phyloP scores from a whole-genome alignment of 225 moss, liverwort and hornwort species.

The Pseudoscleropodium purum region DNA sequence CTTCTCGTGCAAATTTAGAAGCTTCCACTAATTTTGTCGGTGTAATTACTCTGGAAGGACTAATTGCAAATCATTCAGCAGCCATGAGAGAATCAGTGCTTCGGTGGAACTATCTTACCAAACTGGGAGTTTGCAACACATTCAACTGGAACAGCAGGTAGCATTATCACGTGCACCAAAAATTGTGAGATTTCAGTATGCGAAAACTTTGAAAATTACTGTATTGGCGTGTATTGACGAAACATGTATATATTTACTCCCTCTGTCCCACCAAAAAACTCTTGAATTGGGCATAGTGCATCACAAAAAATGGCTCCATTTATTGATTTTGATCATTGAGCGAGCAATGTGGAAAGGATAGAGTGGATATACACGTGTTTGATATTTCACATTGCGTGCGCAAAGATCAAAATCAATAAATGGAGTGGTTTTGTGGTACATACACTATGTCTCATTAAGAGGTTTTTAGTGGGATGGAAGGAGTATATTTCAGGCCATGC shows the following conservation, averaged over 20 bases:
- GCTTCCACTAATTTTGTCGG: not conserved
- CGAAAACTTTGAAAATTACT: not conserved
- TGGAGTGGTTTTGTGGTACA: not conserved
- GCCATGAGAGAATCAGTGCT: not conserved
- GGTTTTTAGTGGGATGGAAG: too few relatives aligned
- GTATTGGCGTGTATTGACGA: not conserved
- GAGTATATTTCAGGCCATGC: too few relatives aligned
- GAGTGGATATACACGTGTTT: not conserved
- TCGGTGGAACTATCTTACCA: not conserved
- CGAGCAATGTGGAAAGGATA: not conserved
- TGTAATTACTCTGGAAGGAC: not conserved
- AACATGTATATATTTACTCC: not conserved
- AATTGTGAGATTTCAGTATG: not conserved
- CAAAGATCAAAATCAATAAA: not conserved
- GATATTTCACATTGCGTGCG: not conserved
- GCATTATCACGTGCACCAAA: not conserved
- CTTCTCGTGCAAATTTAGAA: not conserved
- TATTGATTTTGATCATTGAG: not conserved
- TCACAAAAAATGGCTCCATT: not conserved
- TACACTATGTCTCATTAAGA: too few relatives aligned
- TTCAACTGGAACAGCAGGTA: not conserved
- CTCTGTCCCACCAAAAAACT: not conserved
- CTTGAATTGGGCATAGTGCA: fast-evolving
- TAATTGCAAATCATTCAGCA: not conserved
- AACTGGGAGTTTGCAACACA: not conserved